Conservation (phyloP, 805 yeast species). For the Jamesozyma rosinii region DNA sequence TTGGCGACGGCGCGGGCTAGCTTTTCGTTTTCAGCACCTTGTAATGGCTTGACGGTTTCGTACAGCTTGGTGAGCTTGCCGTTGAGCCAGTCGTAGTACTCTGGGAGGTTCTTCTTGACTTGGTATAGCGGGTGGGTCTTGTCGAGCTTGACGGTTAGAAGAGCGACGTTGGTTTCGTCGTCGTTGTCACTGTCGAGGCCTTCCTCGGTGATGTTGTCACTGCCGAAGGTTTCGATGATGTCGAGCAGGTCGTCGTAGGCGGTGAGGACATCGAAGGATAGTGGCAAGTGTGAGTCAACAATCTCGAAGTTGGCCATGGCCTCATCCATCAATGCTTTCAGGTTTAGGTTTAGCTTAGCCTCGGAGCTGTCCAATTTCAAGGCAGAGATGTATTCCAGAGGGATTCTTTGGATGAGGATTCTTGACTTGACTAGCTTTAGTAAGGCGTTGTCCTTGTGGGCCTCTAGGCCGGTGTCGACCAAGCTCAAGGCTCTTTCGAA, state of each 20-base stretch:
- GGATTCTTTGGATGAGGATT: slow-evolving; percentile 48
- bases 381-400: slow-evolving; percentile 46
- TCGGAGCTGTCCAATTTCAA: slow-evolving; percentile 35
- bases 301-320: slow-evolving; percentile 40
- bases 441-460: slow-evolving; percentile 35
- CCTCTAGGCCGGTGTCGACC: slow-evolving; percentile 47
- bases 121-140: slow-evolving; percentile 49
- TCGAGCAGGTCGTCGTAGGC: slow-evolving; percentile 61
- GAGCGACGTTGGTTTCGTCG: slow-evolving; percentile 31
- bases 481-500: slow-evolving; percentile 64
- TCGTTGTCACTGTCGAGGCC: slow-evolving; percentile 53
- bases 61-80: slow-evolving; percentile 21
- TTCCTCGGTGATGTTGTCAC: slow-evolving; percentile 42
- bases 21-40: slow-evolving; percentile 4
- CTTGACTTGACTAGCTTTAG: slow-evolving; percentile 47
- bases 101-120: slow-evolving; percentile 30
- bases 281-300: slow-evolving; percentile 34
- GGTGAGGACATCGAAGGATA: slow-evolving; percentile 44
- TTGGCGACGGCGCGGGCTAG: slow-evolving; percentile 37
- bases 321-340: slow-evolving; percentile 37
- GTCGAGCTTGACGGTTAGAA: slow-evolving; percentile 31
- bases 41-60: slow-evolving; percentile 4
- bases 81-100: slow-evolving; percentile 44
- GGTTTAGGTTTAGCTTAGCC: slow-evolving; percentile 28
- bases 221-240: slow-evolving; percentile 57